Conservation (phyloP, 169 alveolate genomes). For the Plasmodium cynomolgi region DNA sequence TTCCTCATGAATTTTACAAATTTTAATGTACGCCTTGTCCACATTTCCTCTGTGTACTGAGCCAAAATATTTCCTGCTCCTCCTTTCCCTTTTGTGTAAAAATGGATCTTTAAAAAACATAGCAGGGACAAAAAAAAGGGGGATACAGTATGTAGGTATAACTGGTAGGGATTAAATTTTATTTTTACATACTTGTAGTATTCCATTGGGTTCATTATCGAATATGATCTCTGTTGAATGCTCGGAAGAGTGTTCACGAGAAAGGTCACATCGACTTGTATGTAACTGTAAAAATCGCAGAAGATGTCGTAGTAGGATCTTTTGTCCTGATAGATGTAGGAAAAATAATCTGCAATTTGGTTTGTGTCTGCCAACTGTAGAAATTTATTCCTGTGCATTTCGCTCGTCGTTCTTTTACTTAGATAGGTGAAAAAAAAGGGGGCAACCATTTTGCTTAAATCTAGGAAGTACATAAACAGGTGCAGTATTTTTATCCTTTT, state of each 20-base stretch:
- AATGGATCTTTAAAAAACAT: conserved; percentile 2
- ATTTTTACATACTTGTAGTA: neutral
- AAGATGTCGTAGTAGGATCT: conserved; percentile 65
- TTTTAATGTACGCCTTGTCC: neutral
- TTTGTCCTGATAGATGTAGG: conserved; percentile 51
- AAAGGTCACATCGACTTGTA: conserved; percentile 27
- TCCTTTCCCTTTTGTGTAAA: neutral
- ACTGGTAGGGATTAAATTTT: conserved; percentile 20
- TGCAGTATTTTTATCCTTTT: conserved; percentile 56
- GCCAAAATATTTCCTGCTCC: neutral
- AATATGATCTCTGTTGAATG: conserved; percentile 52
- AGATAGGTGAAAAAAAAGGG: conserved; percentile 56
- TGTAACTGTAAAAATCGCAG: conserved; percentile 47
- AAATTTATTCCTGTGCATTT: conserved; percentile 53
- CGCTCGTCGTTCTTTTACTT: conserved; percentile 49
- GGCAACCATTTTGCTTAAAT: conserved; percentile 62
- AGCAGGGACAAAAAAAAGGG: conserved; percentile 6
- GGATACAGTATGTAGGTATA: neutral
- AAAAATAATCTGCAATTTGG: conserved; percentile 46
- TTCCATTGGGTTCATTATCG: conserved; percentile 19
- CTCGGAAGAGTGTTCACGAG: conserved; percentile 57
- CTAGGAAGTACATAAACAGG: conserved; percentile 57
- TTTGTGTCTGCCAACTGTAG: conserved; percentile 35
- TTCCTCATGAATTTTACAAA: neutral
- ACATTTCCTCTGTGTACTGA: neutral